Evolutionary conservation across 352 stramenopile genomes (phyloP), one percentile per base, ranked within the genome.

Genomic region (Lagenidium sp.): DNA sequence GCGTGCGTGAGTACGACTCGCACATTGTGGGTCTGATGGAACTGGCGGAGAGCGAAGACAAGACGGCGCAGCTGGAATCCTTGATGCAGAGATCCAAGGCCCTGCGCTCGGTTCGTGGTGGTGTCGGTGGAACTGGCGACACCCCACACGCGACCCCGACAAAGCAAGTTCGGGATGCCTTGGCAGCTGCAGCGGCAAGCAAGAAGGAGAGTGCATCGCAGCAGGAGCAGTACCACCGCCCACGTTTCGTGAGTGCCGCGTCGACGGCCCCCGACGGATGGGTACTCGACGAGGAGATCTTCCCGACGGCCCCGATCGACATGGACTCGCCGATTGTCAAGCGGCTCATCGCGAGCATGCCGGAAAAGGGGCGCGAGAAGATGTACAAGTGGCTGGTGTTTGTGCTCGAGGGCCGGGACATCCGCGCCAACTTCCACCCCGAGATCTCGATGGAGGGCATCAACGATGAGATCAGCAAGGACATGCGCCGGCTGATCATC

Each of bases 281-380:
- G 75, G 45, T 62, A 4, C n/a, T 82, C 29, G 71, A 87, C 44
- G 56, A 75, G 26, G 75, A 87, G 25, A 56, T 85, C 15, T 83
- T 81, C 23, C 75, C 75, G 6, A 50, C 78, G 30, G 71, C 65
- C 1, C 75, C 71, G 7, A 81, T 87, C 34, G 63, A 83, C 40
- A 82, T 87, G 72, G 75, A 87, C 25, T 87, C 75, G n/a, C 67
- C 72, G 6, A 67, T 87, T 11, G 63, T 85, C 4, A 67, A 87
- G 53, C 67, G 68, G 0, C 47, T 87, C 29, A 78, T 85, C 38
- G 54, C 54, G n/a, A 80, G 50, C 35, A 77, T 87, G 67, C 71
- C 71, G 1, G 75, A 80, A 30, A 70, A 56, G 47, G 66, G 75
- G 0, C 62, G 65, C 31, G 66, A 76, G 50, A 85, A 84, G 41